These are phyloP conservation scores for Hypoxylon sp. DNA, from an alignment of 2,329 filamentous ascomycete genomes.

Conservation along the genomic window DNA sequence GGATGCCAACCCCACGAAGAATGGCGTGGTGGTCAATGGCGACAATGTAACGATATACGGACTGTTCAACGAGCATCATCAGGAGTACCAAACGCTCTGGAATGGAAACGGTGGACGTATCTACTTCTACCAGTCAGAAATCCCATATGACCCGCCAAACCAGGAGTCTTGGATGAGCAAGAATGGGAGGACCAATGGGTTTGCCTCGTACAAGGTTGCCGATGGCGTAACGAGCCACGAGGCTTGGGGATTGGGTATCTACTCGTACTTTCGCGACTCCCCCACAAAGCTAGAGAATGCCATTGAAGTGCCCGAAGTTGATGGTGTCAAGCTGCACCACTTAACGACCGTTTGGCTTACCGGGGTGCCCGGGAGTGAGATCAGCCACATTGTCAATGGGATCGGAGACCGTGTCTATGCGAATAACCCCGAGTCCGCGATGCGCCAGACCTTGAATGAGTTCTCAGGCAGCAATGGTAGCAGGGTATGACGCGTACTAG, in stretches of 20 bases:
- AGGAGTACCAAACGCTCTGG: constrained; percentile 54
- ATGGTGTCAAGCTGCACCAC: constrained; percentile 50
- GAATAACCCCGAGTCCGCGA: constrained; percentile 50
- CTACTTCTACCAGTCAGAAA: constrained; percentile 55
- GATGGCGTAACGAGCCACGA: constrained; percentile 50
- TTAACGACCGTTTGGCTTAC: constrained; percentile 53
- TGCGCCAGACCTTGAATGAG: constrained; percentile 52
- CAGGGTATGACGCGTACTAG: constrained; percentile 11
- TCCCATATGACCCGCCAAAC: constrained; percentile 53
- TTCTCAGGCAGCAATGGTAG: constrained; percentile 37
- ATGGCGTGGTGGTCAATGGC: constrained; percentile 52
- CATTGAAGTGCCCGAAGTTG: constrained; percentile 48
- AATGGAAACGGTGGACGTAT: constrained; percentile 50
- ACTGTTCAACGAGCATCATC: constrained; percentile 54
- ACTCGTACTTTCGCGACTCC: constrained; percentile 54
- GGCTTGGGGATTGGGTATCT: constrained; percentile 53
- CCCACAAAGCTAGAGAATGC: constrained; percentile 53
- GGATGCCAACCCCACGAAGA: constrained; percentile 51
- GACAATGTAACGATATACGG: constrained; percentile 52
- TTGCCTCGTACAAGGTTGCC: constrained; percentile 53
- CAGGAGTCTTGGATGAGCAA: constrained; percentile 50
- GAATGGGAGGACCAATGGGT: constrained; percentile 48
- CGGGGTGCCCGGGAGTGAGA: constrained; percentile 51
- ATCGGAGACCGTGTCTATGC: constrained; percentile 49
- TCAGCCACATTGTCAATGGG: constrained; percentile 52